Percentiles rank a stretch among this genome's conserved stretches.
Conservation (phyloP, 202 grass and related monocot species). For the Setaria viridis region DNA sequence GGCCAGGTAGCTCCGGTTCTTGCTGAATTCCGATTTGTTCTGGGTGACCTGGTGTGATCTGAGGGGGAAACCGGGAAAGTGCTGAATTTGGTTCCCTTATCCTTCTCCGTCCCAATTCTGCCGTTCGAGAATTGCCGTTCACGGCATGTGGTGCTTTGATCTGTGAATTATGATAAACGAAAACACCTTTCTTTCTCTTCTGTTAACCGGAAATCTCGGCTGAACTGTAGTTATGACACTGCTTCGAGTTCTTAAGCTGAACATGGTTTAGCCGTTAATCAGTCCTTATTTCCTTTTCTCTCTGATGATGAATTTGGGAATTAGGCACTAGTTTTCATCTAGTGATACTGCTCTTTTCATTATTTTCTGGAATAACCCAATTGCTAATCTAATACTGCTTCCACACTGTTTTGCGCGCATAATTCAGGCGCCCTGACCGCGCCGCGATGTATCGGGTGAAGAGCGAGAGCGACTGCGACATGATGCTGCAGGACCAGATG, state of each 20-base stretch:
- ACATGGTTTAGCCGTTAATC: constrained; percentile 31
- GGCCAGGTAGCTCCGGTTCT: constrained; percentile 41
- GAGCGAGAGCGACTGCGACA: constrained; percentile 75
- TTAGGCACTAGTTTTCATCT: constrained; percentile 1
- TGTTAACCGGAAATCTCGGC: constrained; percentile 16
- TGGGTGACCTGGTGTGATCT: constrained; percentile 21
- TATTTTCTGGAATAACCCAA: background rate
- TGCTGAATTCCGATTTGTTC: constrained; percentile 29
- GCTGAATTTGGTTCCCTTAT: constrained; percentile 33
- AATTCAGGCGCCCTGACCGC: constrained; percentile 33
- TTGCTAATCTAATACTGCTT: background rate
- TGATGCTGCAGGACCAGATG: constrained; percentile 69
- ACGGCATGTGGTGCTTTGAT: constrained; percentile 44
- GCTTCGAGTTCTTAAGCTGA: constrained; percentile 31
- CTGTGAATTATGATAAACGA: constrained; percentile 31
- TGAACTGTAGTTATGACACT: constrained; percentile 10
- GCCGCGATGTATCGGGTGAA: constrained; percentile 67
- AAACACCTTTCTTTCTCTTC: background rate
- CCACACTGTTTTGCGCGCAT: background rate
- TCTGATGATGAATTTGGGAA: constrained; percentile 41
- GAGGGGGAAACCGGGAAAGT: background rate
- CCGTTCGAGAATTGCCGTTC: constrained; percentile 36
- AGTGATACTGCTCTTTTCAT: background rate
- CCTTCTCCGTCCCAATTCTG: constrained; percentile 31
- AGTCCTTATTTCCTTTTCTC: constrained; percentile 20